Conservation (phyloP, 179 eudicot species). For the Beta lomatogona region DNA sequence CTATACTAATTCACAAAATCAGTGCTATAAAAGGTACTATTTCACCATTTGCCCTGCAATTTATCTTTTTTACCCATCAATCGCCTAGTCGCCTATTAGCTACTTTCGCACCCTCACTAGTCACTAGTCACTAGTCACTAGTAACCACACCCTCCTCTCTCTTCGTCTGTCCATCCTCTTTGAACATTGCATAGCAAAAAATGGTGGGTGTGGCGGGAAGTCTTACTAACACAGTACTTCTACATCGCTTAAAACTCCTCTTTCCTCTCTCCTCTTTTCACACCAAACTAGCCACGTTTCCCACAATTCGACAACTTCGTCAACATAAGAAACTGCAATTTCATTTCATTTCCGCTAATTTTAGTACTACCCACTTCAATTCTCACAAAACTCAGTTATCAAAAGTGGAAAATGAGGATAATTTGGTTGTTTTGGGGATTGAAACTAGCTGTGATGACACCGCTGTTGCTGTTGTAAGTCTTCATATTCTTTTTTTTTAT, state of each 20-base stretch:
- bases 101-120: background rate
- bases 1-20: too few species aligned
- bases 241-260: constrained; percentile 46
- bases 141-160: background rate
- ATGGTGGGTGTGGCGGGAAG: constrained; percentile 31
- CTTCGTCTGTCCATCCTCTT: background rate
- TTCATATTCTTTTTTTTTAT: background rate
- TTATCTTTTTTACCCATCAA: too few species aligned
- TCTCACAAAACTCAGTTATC: constrained; percentile 21
- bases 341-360: constrained; percentile 21
- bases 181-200: background rate
- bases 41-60: too few species aligned
- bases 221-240: constrained; percentile 31
- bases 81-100: too few species aligned
- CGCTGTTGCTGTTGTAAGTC: constrained; percentile 91
- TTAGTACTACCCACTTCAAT: constrained; percentile 33
- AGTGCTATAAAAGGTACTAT: too few species aligned
- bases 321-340: constrained; percentile 9
- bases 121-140: background rate
- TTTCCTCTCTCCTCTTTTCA: background rate
- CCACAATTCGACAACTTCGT: background rate
- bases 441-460: constrained; percentile 98
- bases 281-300: constrained; percentile 16
- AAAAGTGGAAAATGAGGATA: constrained; percentile 31
- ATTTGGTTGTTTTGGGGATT: constrained; percentile 79